phyloP scores from a whole-genome alignment of 2,329 filamentous ascomycete species.

The Hypoxylon sp. region DNA sequence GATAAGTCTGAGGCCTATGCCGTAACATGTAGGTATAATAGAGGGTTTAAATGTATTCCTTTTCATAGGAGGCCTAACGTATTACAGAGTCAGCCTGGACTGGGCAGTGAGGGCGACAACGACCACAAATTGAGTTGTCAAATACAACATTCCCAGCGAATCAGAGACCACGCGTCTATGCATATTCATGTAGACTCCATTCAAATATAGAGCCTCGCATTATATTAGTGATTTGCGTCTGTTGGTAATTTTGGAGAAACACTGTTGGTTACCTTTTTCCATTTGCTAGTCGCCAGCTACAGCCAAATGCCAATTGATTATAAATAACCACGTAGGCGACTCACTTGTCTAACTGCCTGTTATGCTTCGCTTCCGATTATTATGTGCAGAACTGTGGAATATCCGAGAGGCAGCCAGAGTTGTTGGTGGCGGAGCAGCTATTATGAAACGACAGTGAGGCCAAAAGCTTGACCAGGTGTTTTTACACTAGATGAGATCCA shows the following conservation, averaged over 20 bases:
- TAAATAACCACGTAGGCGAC: neutral
- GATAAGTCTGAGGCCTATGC: too few species aligned
- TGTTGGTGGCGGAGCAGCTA: constrained; percentile 6
- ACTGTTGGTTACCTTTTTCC: constrained; percentile 3
- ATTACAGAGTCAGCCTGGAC: constrained; percentile 13
- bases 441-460: neutral
- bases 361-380: too few species aligned
- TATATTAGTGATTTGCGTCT: neutral
- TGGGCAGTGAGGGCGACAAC: constrained; percentile 6
- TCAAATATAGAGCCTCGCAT: neutral
- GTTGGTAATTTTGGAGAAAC: neutral
- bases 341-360: too few species aligned
- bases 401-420: neutral
- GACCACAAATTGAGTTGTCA: constrained; percentile 14
- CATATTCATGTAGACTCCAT: neutral
- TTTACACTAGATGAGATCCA: too few species aligned
- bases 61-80: constrained; percentile 16
- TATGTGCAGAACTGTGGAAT: too few species aligned
- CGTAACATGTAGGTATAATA: too few species aligned
- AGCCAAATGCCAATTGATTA: neutral
- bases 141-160: constrained; percentile 7
- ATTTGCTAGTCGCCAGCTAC: neutral
- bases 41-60: too few species aligned
- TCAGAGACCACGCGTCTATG: neutral
- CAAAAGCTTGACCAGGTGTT: too few species aligned